Evolutionary conservation across 2,329 filamentous ascomycete genomes (phyloP).

Genomic region (Botrytis squamosa): DNA sequence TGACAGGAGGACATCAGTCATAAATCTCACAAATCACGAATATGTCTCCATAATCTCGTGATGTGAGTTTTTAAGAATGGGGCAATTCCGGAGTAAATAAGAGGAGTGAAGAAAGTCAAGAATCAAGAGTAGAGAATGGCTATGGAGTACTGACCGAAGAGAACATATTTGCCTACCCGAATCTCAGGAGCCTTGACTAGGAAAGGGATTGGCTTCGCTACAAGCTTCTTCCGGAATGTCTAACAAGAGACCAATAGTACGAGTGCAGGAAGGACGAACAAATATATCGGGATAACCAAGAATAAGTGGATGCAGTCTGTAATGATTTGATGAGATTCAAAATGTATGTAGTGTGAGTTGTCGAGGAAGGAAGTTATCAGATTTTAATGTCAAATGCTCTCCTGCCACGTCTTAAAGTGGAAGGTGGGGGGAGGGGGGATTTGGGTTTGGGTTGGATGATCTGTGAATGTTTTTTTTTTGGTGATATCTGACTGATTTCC

Average conservation of each 20-base stretch:
- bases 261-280: not conserved
- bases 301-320: constrained; percentile 5
- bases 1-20: constrained; percentile 13
- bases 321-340: constrained; percentile 1
- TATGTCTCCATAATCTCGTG: constrained; percentile 14
- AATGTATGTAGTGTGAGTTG: constrained; percentile 5
- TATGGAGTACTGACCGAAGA: constrained; percentile 27
- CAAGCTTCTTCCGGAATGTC: constrained; percentile 19
- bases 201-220: constrained; percentile 20
- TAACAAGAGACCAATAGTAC: constrained; percentile 16
- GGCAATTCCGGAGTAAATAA: not conserved
- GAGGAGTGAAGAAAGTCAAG: not conserved
- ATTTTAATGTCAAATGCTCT: constrained; percentile 8
- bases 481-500: not conserved
- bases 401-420: constrained; percentile 16
- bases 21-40: constrained; percentile 7
- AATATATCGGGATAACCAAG: constrained; percentile 2
- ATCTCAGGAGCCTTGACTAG: constrained; percentile 13
- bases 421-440: constrained; percentile 1
- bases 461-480: not conserved
- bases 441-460: not conserved
- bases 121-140: not conserved
- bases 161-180: constrained; percentile 25
- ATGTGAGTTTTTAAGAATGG: constrained; percentile 17
- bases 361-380: not conserved